Evolutionary conservation across 2,329 filamentous ascomycete species (phyloP).

Genomic region (Penicillium sp.): DNA sequence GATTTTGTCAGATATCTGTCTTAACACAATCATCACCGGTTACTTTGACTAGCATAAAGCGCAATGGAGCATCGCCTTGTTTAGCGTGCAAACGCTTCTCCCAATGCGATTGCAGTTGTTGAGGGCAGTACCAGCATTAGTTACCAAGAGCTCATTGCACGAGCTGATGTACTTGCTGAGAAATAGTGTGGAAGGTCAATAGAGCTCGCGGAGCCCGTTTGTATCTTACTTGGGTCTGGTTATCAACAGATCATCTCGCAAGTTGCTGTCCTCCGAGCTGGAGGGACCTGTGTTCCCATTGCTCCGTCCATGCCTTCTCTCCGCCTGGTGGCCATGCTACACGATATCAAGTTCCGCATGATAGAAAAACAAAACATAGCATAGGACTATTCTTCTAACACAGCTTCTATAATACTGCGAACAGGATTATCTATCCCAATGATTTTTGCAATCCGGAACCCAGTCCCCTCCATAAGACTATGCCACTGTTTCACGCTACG

Average conservation of each 20-base stretch:
- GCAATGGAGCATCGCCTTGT: not conserved
- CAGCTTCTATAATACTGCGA: not conserved
- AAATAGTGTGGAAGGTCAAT: not conserved
- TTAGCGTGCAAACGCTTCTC: not conserved
- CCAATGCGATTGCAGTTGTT: not conserved
- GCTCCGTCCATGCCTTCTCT: not conserved
- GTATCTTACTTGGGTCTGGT: not conserved
- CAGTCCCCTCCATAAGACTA: not conserved
- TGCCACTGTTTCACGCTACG: not conserved
- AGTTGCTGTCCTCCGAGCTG: slow-evolving; percentile 1
- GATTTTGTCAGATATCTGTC: not conserved
- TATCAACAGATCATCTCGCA: slow-evolving; percentile 1
- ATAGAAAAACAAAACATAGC: no score
- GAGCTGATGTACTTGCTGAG: slow-evolving; percentile 1
- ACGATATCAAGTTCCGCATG: not conserved
- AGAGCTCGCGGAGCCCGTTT: not conserved
- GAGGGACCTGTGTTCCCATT: slow-evolving; percentile 2
- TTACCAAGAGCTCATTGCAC: not conserved
- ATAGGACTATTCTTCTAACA: not conserved
- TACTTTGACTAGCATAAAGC: not conserved
- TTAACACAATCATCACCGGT: not conserved
- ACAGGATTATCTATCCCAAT: not conserved
- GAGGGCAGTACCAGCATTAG: slow-evolving; percentile 1
- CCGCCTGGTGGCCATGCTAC: not conserved
- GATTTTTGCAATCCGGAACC: not conserved